Base-by-base conservation (phyloP, 208 protist genomes). In the Acanthamoeba healyi region DNA sequence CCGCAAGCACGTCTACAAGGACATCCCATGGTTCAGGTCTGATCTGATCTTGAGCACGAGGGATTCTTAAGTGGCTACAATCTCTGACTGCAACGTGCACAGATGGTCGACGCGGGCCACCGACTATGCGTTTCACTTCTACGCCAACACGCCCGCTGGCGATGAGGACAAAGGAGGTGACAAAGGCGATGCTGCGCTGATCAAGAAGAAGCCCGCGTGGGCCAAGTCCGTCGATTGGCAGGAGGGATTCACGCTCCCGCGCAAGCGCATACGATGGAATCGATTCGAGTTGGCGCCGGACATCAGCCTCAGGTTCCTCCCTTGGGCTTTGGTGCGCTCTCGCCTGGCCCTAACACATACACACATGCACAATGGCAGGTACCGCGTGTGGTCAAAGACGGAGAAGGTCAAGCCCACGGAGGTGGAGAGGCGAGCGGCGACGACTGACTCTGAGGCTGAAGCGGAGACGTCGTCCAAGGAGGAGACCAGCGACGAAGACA, bases 101-200 rank as follows among this genome's bases (percentile, higher is more conserved):
- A 77, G 67, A 15, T 77, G 67, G 67, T 77, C 67, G 7, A 44
- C 67, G 4, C 29, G 67, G 12, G 67, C 67, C 7, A 77, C 67
- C 3, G 67, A 77, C 24, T 77, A 77, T 22, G 67, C 67, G 36
- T 77, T 77, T 22, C 67, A 77, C 67, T 77, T 77, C 67, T 77
- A 77, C 38, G 67, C 34, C 67, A 44, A 77, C 38, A 38, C 1
- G 34, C 14, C 14, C 19, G 67, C 3, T 1, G 67, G 44, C 5
- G 34, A 42, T n/a, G 67, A 77, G 67, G 67, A 34, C 9, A 24
- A n/a, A 2, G 10, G 15, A 38, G 7, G 22, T 1, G 38, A 77
- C 24, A 42, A 42, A 4, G 26, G 24, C 26, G 34, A 65, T 26
- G 54, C 24, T 19, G 5, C 19, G 24, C 54, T 26, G 7, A 22